Percentiles rank a stretch among this genome's conserved stretches.
Conservation (phyloP, 1,284 basidiomycete species). For the Sparassis latifolia region DNA sequence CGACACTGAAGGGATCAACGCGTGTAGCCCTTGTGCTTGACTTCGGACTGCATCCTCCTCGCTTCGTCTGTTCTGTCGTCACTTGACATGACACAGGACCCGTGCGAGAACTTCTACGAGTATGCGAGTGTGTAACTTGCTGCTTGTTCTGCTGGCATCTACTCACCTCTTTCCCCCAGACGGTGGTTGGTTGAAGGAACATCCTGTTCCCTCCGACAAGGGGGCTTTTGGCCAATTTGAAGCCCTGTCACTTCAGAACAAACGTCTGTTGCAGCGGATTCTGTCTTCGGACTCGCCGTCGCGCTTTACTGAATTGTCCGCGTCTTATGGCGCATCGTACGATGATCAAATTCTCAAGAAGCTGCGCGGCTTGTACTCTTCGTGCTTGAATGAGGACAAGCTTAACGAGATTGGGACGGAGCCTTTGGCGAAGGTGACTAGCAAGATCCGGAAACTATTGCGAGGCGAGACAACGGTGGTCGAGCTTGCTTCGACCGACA, state of each 20-base stretch:
- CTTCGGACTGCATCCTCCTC: slow-evolving; percentile 77
- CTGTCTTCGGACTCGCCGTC: slow-evolving; percentile 20
- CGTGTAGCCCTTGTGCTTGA: slow-evolving; percentile 50
- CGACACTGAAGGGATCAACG: too few relatives aligned
- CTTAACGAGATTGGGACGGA: slow-evolving; percentile 57
- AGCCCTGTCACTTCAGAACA: slow-evolving; percentile 55
- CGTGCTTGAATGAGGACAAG: slow-evolving; percentile 74
- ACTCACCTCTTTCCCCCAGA: slow-evolving; percentile 30
- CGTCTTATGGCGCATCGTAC: slow-evolving; percentile 24
- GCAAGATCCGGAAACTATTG: slow-evolving; percentile 50
- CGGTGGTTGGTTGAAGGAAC: slow-evolving; percentile 77
- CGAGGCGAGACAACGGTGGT: slow-evolving; percentile 41
- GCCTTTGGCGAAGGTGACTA: slow-evolving; percentile 57
- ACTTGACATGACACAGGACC: slow-evolving; percentile 80
- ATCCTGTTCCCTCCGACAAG: slow-evolving; percentile 84
- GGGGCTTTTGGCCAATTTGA: slow-evolving; percentile 62
- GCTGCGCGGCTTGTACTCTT: slow-evolving; percentile 74
- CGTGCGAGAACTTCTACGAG: slow-evolving; percentile 94
- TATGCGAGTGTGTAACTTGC: slow-evolving; percentile 66
- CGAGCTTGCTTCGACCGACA: slow-evolving; percentile 12
- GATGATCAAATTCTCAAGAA: slow-evolving; percentile 74
- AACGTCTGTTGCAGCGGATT: slow-evolving; percentile 56
- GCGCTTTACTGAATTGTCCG: slow-evolving; percentile 8
- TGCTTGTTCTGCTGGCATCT: slow-evolving; percentile 3
- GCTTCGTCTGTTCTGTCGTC: slow-evolving; percentile 79